Percentiles rank a stretch among this genome's conserved stretches.
Evolutionary conservation across 179 eudicot species (phyloP).

Genomic region (Drosera spatulata): DNA sequence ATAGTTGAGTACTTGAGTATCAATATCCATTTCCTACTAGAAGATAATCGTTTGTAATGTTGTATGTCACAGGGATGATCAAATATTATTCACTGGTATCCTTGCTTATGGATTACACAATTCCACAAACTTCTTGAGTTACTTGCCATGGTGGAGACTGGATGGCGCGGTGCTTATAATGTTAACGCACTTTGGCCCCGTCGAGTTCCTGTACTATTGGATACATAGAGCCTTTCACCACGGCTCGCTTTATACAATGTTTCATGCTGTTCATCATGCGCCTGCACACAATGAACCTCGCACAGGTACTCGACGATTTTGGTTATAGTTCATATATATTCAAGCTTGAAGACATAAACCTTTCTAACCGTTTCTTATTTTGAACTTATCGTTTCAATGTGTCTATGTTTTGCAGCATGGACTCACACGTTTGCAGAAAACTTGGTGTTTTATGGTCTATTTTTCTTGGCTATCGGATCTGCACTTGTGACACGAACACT

Average conservation of each 20-base stretch:
- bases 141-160: slow-evolving; percentile 37
- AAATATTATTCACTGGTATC: slow-evolving; percentile 37
- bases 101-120: slow-evolving; percentile 15
- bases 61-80: slow-evolving; percentile 43
- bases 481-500: no score
- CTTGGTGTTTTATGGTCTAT: neutral
- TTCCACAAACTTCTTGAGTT: slow-evolving; percentile 3
- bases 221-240: slow-evolving; percentile 34
- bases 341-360: neutral
- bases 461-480: no score
- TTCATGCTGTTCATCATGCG: no score
- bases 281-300: no score
- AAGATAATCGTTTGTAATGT: no score
- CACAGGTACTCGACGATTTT: neutral
- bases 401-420: slow-evolving; percentile 22
- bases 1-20: neutral
- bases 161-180: slow-evolving; percentile 27
- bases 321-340: neutral
- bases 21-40: neutral
- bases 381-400: neutral
- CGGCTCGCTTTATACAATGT: no score
- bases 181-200: slow-evolving; percentile 42
- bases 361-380: neutral
- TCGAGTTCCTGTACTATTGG: slow-evolving; percentile 65
- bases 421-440: slow-evolving; percentile 39